Conservation (phyloP, 169 alveolate genomes). For the Hammondia hammondi region DNA sequence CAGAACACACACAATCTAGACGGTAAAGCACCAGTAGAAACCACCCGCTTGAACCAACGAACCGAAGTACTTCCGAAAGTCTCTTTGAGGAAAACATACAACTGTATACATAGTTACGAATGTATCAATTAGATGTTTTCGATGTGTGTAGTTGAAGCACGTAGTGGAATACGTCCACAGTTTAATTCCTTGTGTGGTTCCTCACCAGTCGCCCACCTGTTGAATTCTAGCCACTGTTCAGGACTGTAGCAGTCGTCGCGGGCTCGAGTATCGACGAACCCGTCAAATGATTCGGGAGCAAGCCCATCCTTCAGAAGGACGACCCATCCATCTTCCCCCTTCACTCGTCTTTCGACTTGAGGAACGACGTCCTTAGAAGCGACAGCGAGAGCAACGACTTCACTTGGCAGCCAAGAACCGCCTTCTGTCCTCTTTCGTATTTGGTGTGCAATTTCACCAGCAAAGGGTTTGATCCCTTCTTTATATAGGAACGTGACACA, state of each 20-base stretch:
- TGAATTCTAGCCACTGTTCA: slow-evolving; percentile 51
- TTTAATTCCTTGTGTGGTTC: too few relatives aligned
- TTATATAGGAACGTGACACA: slow-evolving; percentile 26
- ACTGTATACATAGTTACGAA: not conserved
- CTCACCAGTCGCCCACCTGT: slow-evolving; percentile 2
- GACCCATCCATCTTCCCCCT: slow-evolving; percentile 57
- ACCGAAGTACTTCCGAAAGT: too few relatives aligned
- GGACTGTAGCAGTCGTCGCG: slow-evolving; percentile 36
- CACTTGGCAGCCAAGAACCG: slow-evolving; percentile 38
- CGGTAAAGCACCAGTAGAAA: not conserved
- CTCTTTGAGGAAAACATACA: not conserved
- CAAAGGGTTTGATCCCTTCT: slow-evolving; percentile 60
- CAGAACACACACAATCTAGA: not conserved
- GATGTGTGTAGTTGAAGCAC: too few relatives aligned
- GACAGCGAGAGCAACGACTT: slow-evolving; percentile 47
- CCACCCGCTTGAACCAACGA: too few relatives aligned
- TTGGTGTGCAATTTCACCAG: slow-evolving; percentile 56
- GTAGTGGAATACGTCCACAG: not conserved
- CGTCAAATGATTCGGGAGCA: not conserved
- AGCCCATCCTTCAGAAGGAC: slow-evolving; percentile 1
- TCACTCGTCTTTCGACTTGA: slow-evolving; percentile 43
- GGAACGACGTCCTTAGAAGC: not conserved
- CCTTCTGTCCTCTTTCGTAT: slow-evolving; percentile 27
- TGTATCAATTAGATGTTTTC: not conserved
- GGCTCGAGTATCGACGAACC: slow-evolving; percentile 55